phyloP scores from a whole-genome alignment of 345 rosid species.

The Eucalyptus coolabah region DNA sequence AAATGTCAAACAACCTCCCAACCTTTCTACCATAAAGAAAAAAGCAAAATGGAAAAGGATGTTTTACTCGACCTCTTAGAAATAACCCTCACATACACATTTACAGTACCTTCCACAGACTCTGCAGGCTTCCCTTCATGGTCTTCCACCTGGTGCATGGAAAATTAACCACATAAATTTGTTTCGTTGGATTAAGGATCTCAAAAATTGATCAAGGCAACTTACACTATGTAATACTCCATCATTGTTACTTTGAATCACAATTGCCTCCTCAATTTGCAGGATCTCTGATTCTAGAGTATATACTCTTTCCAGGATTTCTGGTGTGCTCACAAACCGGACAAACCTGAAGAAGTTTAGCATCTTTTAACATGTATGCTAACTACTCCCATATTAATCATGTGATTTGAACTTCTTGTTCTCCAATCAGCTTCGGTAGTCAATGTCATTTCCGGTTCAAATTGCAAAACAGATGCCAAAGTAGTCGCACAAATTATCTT shows the following conservation, averaged over 20 bases:
- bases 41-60: not conserved
- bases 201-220: not conserved
- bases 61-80: not conserved
- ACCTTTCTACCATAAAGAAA: not conserved
- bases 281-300: constrained; percentile 80
- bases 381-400: not conserved
- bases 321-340: constrained; percentile 96
- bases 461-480: not conserved
- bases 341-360: constrained; percentile 58
- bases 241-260: constrained; percentile 57
- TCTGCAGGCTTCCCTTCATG: constrained; percentile 31
- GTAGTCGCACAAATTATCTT: not conserved
- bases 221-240: constrained; percentile 46
- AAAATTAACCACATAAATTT: not conserved
- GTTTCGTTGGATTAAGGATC: not conserved
- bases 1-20: not conserved
- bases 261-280: constrained; percentile 89
- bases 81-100: not conserved
- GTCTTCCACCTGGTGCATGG: constrained; percentile 39
- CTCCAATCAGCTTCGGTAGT: not conserved
- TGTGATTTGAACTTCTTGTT: not conserved
- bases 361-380: not conserved
- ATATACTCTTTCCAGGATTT: constrained; percentile 71
- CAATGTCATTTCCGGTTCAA: not conserved
- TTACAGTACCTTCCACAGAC: constrained; percentile 48